Percentiles rank a stretch among this genome's conserved stretches.
phyloP scores from a whole-genome alignment of 768 basidiomycete species.

The Pholiota conissans region DNA sequence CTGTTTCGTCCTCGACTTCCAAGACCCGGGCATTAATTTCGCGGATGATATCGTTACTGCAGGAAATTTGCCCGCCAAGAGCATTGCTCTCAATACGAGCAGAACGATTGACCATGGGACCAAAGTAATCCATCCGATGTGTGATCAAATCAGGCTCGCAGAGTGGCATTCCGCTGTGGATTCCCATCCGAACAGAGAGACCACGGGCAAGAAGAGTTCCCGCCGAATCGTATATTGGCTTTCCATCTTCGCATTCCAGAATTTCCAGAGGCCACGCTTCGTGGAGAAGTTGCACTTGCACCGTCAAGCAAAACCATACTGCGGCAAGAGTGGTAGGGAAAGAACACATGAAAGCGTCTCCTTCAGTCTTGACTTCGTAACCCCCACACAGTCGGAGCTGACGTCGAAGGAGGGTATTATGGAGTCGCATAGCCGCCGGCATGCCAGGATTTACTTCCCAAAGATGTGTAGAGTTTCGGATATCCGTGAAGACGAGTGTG shows the following conservation, averaged over 20 bases:
- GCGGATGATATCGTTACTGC: constrained; percentile 82
- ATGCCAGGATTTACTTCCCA: constrained; percentile 98
- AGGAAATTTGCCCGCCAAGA: constrained; percentile 92
- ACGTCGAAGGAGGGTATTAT: constrained; percentile 84
- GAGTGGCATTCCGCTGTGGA: constrained; percentile 88
- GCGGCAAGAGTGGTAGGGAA: constrained; percentile 89
- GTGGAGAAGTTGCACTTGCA: constrained; percentile 79
- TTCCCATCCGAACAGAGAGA: constrained; percentile 94
- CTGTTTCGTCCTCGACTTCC: constrained; percentile 56
- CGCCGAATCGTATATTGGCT: constrained; percentile 65
- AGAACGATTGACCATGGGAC: constrained; percentile 93
- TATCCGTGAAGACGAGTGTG: constrained; percentile 96
- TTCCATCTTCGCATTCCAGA: constrained; percentile 89
- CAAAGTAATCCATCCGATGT: constrained; percentile 96
- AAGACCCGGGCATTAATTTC: constrained; percentile 71
- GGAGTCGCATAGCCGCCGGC: constrained; percentile 89
- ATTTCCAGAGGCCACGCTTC: constrained; percentile 93
- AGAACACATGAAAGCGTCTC: constrained; percentile 98
- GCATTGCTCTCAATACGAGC: constrained; percentile 83
- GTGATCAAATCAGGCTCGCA: constrained; percentile 93
- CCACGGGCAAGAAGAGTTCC: constrained; percentile 80
- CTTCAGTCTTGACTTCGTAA: constrained; percentile 99
- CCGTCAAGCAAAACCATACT: constrained; percentile 86
- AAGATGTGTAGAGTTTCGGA: constrained; percentile 92
- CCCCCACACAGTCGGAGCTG: constrained; percentile 89